Evolutionary conservation across 2,329 filamentous ascomycete species (phyloP).

Genomic region (Clarireedia sp.): DNA sequence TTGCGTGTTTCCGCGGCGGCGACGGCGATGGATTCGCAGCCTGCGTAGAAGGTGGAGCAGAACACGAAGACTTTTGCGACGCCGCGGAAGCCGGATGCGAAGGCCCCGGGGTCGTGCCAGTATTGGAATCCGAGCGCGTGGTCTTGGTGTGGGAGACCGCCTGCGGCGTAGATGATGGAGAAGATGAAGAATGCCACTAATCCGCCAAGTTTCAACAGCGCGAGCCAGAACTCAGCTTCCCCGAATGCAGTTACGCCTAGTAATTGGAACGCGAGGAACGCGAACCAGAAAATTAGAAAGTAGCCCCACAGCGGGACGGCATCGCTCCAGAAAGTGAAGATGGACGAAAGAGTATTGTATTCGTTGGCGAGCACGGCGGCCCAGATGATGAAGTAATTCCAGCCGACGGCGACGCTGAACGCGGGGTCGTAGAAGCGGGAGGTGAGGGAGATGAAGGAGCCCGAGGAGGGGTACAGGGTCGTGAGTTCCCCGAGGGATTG

Average conservation of each 20-base stretch:
- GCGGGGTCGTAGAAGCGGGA: conserved; percentile 65
- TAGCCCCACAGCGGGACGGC: conserved; percentile 56
- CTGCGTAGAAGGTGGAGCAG: conserved; percentile 63
- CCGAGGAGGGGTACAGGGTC: conserved; percentile 63
- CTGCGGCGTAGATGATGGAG: conserved; percentile 62
- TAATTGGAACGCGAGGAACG: conserved; percentile 61
- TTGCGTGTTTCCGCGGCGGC: conserved; percentile 46
- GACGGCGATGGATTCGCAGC: conserved; percentile 53
- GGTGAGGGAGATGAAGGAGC: conserved; percentile 62
- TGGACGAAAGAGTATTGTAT: conserved; percentile 61
- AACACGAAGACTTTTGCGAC: conserved; percentile 61
- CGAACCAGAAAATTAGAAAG: conserved; percentile 68
- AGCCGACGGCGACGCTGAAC: conserved; percentile 57
- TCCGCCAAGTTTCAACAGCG: conserved; percentile 61
- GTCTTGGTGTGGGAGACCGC: conserved; percentile 54
- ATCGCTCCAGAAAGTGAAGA: conserved; percentile 59
- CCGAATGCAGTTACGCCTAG: conserved; percentile 68
- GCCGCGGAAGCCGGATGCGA: conserved; percentile 59
- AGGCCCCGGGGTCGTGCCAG: conserved; percentile 64
- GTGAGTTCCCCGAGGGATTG: conserved; percentile 69
- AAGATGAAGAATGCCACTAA: conserved; percentile 68
- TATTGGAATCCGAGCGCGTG: conserved; percentile 57
- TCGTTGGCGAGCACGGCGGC: conserved; percentile 53
- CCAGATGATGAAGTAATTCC: conserved; percentile 30
- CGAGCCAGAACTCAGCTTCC: conserved; percentile 74